Evolutionary conservation across 371 early-diverging fungal species (phyloP), one percentile per base, ranked within the genome.

Genomic region (Blakeslea trispora): DNA sequence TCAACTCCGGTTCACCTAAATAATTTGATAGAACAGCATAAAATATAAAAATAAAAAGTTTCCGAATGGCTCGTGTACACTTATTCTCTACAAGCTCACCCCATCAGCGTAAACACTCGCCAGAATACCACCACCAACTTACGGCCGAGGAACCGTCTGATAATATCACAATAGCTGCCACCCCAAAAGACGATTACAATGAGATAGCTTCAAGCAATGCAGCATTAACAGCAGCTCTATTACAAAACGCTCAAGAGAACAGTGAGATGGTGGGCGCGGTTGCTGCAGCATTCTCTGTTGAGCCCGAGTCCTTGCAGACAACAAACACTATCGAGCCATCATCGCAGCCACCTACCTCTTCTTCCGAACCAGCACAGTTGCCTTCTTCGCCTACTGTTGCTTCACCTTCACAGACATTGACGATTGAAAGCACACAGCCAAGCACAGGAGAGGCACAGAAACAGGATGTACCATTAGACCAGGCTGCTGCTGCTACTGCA

Each of bases 11-110:
- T 63, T 50, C 46, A 57, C 18, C 28, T 19, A 37, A 22, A 32
- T 31, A 44, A 17, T n/a, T n/a, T n/a, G n/a, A n/a, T n/a, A n/a
- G n/a, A n/a, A n/a, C n/a, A n/a, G n/a, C n/a, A n/a, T n/a, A n/a
- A n/a, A n/a, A n/a, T n/a, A n/a, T n/a, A 43, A 31, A 45, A 13
- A 28, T 40, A 39, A 31, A 42, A 28, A 44, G 22, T 22, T 24
- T 46, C 45, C 56, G 35, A 21, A 72, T 74, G 74, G 74, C 74
- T 41, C 65, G 71, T 48, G 74, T 74, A 24, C 74, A 74, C 61
- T 53, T 67, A 9, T 74, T 74, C 37, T 37, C 37, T 37, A 37
- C 37, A 37, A 37, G 37, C 37, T 37, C 48, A 62, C 68, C 43
- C 45, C 70, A 7, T 61, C 66, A 44, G 42, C 60, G 56, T 24